Conservation (phyloP, 1,284 basidiomycete species). For the Caloboletus firmus region DNA sequence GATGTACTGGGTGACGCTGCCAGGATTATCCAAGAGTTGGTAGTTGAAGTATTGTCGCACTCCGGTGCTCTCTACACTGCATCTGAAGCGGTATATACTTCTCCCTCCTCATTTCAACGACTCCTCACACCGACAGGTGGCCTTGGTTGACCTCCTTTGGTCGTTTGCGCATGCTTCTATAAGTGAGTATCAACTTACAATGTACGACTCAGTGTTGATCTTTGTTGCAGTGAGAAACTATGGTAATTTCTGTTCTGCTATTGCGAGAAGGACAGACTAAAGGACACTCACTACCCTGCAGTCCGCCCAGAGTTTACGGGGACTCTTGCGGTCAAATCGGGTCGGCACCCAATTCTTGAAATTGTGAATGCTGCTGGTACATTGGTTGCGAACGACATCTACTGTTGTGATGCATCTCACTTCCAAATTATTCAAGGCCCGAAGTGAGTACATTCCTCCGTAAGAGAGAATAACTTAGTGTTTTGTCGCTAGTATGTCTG, state of each 20-base stretch:
- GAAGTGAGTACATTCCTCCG: slow-evolving; percentile 55
- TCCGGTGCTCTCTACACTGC: slow-evolving; percentile 81
- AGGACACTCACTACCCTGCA: slow-evolving; percentile 30
- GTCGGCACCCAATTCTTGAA: slow-evolving; percentile 86
- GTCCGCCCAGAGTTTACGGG: slow-evolving; percentile 87
- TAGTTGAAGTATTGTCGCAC: slow-evolving; percentile 61
- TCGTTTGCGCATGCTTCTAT: slow-evolving; percentile 82
- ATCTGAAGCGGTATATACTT: slow-evolving; percentile 72
- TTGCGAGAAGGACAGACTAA: not conserved
- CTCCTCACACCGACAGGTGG: slow-evolving; percentile 49
- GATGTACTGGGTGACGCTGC: not conserved
- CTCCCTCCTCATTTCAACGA: not conserved
- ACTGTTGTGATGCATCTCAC: slow-evolving; percentile 73
- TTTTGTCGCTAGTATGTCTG: slow-evolving; percentile 69
- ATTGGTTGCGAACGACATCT: slow-evolving; percentile 85
- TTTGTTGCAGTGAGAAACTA: slow-evolving; percentile 62
- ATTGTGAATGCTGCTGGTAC: slow-evolving; percentile 64
- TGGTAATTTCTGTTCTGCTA: slow-evolving; percentile 41
- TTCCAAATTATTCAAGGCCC: slow-evolving; percentile 91
- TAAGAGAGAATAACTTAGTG: not conserved
- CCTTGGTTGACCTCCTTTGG: slow-evolving; percentile 83
- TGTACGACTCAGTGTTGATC: not conserved
- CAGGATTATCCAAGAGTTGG: slow-evolving; percentile 74
- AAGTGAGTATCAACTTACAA: slow-evolving; percentile 44
- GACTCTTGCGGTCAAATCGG: slow-evolving; percentile 82